Percentiles rank a stretch among this genome's conserved stretches.
Evolutionary conservation across 257 asterid genomes (phyloP).

Genomic region (Anisodus tanguticus): DNA sequence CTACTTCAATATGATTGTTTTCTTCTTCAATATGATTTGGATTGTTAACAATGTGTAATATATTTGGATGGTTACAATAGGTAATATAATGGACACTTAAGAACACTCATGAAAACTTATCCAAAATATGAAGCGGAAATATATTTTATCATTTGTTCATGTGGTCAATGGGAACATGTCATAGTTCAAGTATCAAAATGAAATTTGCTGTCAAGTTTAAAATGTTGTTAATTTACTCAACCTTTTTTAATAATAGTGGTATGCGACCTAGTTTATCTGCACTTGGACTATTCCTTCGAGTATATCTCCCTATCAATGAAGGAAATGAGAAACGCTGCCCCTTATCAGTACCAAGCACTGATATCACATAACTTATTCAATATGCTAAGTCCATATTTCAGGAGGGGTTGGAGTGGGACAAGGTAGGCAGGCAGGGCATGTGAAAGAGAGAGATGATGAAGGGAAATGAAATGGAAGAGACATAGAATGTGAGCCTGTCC

Average conservation of each 20-base stretch:
- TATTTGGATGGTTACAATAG: neutral
- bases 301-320: neutral
- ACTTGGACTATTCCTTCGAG: neutral
- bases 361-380: neutral
- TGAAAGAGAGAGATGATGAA: conserved; percentile 28
- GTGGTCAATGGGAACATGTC: too few relatives aligned
- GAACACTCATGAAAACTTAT: too few relatives aligned
- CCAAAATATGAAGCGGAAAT: too few relatives aligned
- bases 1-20: neutral
- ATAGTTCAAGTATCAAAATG: too few relatives aligned
- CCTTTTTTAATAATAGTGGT: too few relatives aligned
- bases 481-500: conserved; percentile 13
- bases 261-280: neutral
- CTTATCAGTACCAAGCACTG: too few relatives aligned
- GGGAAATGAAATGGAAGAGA: neutral
- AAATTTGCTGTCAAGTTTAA: too few relatives aligned
- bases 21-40: neutral
- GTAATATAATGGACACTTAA: too few relatives aligned
- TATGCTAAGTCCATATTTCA: neutral
- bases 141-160: too few relatives aligned
- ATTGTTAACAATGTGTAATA: too few relatives aligned
- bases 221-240: too few relatives aligned
- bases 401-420: neutral
- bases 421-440: conserved; percentile 28
- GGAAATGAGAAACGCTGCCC: neutral